Base-by-base conservation (phyloP, 805 yeast species). In the Komagataella pastoris region DNA sequence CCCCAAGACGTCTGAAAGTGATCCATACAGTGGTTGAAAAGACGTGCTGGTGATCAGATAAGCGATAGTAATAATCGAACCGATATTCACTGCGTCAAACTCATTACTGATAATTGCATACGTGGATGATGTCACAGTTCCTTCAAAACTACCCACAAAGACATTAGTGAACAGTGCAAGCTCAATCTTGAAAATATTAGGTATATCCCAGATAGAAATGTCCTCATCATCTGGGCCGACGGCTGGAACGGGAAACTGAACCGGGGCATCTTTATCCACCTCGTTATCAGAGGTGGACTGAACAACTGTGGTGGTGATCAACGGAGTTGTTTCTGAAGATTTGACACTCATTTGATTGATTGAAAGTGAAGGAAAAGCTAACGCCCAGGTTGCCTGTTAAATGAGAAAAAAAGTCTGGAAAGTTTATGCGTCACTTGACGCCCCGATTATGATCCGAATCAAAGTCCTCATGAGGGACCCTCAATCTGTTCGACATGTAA, bases 11-110 rank as follows among this genome's bases (percentile, higher is more conserved):
- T 77, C 80, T 0, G 80, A 74, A 7, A 77, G 59, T 53, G 75
- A 75, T 17, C 82, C 82, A 57, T 72, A 77, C 4, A 77, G 61
- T 3, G 81, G 81, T 57, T 77, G 82, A 55, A 76, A 75, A 2
- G 80, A 66, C 0, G 74, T 68, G 3, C 70, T 62, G 3, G 74
- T 67, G 47, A 71, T 62, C 44, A 71, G 54, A 51, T 71, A 71
- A 1, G 72, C 66, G 3, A 74, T 66, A 2, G 75, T 69, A 44
- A 71, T 68, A 74, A 74, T 70, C 3, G 70, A 63, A 14, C 71
- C 71, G 12, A 67, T 51, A 46, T 63, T 55, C 17, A 65, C 65
- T 7, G 69, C 67, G 17, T 64, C 57, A 49, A 68, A 67, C 50
- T 69, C 68, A 47, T 70, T 67, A 2, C 78, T 78, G 36, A 75